Conservation (phyloP, 768 basidiomycete genomes). For the Collybiopsis luxurians region DNA sequence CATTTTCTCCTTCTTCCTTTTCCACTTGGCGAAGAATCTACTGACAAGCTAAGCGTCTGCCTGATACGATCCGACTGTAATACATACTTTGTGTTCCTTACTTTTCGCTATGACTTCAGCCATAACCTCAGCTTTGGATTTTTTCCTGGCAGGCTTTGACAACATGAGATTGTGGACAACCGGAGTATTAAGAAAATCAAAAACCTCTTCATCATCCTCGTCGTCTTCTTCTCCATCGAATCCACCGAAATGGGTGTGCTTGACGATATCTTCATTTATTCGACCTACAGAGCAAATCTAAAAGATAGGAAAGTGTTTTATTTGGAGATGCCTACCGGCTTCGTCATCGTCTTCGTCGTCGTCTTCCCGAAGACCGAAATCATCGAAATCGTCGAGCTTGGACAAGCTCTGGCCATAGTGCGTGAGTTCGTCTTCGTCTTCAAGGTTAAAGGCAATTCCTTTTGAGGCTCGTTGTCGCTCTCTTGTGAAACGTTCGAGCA, state of each 20-base stretch:
- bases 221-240: conserved; percentile 70
- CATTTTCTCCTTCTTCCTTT: conserved; percentile 78
- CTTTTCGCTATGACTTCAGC: conserved; percentile 96
- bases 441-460: conserved; percentile 81
- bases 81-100: conserved; percentile 85
- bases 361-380: conserved; percentile 51
- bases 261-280: conserved; percentile 66
- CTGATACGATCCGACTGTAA: conserved; percentile 10
- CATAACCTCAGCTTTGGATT: conserved; percentile 96
- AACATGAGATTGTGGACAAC: not conserved
- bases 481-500: conserved; percentile 93
- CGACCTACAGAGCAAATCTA: conserved; percentile 42
- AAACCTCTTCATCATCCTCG: conserved; percentile 48
- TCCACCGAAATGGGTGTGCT: conserved; percentile 79
- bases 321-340: conserved; percentile 30
- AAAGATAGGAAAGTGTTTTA: not conserved
- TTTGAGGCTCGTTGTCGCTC: conserved; percentile 82
- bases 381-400: conserved; percentile 73
- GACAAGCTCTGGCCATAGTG: conserved; percentile 90
- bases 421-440: conserved; percentile 88
- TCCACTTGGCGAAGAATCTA: conserved; percentile 88
- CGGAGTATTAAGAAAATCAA: not conserved
- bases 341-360: conserved; percentile 57
- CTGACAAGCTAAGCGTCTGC: not conserved
- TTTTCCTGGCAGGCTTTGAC: conserved; percentile 74